These are phyloP conservation scores for Auricularia sp. DNA, from an alignment of 768 basidiomycete genomes.

Conservation along the genomic window DNA sequence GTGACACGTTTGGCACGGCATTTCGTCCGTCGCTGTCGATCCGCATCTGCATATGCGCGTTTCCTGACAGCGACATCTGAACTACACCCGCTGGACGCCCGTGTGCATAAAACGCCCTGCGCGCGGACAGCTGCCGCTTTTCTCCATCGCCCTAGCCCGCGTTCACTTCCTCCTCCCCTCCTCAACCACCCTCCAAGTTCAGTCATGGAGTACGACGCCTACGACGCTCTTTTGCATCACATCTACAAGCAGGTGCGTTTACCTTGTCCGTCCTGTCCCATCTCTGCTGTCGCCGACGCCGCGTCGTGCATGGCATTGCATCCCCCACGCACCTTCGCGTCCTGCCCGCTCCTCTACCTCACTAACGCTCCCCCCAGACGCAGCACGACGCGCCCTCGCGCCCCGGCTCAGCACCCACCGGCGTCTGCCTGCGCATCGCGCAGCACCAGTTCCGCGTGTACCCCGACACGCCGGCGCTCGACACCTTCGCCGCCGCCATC, in stretches of 20 bases:
- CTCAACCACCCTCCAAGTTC: background rate
- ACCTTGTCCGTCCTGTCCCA: background rate
- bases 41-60: no score
- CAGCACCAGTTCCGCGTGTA: constrained; percentile 2
- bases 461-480: constrained; percentile 4
- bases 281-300: background rate
- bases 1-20: no score
- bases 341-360: background rate
- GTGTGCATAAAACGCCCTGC: background rate
- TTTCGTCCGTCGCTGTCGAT: no score
- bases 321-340: background rate
- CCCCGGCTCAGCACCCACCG: background rate
- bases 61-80: background rate
- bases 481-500: constrained; percentile 2
- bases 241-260: constrained; percentile 8
- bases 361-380: background rate
- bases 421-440: constrained; percentile 5
- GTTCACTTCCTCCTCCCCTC: background rate
- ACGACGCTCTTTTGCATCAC: constrained; percentile 8
- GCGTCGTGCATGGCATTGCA: no score
- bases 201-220: constrained; percentile 7
- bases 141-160: background rate
- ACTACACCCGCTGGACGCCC: background rate
- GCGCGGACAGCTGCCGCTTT: background rate
- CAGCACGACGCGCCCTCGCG: constrained; percentile 37